Conservation (phyloP, 192 early-diverging fungal genomes). For the Entomortierella chlamydospora region DNA sequence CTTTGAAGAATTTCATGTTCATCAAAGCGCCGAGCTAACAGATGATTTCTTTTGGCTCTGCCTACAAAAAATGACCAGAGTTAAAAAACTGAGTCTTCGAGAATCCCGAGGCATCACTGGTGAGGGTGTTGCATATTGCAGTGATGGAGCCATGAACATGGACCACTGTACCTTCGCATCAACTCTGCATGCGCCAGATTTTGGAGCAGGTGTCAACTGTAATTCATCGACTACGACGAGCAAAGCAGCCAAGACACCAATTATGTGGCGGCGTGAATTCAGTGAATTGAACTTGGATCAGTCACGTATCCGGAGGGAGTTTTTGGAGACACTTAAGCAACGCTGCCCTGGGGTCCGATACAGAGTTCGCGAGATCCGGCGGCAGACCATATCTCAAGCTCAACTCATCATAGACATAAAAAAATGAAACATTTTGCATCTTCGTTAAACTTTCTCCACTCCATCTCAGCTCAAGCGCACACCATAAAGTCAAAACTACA, state of each 20-base stretch:
- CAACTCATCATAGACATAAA: too few relatives aligned
- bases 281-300: conserved; percentile 23
- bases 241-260: conserved; percentile 9
- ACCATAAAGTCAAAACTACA: too few relatives aligned
- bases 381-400: too few relatives aligned
- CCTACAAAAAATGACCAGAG: conserved; percentile 15
- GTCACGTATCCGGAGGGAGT: conserved; percentile 24
- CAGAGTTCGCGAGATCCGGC: conserved; percentile 23
- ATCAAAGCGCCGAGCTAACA: conserved; percentile 14
- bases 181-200: background rate
- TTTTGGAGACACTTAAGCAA: conserved; percentile 8
- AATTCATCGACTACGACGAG: background rate
- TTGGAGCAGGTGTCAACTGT: background rate
- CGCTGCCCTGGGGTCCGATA: conserved; percentile 9
- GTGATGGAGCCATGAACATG: background rate
- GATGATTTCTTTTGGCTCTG: conserved; percentile 24
- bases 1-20: conserved; percentile 22
- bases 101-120: conserved; percentile 30
- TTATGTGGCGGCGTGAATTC: conserved; percentile 19
- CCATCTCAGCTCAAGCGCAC: too few relatives aligned
- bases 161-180: background rate
- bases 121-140: background rate
- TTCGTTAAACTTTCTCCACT: too few relatives aligned
- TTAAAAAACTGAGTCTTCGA: conserved; percentile 26
- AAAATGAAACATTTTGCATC: too few relatives aligned